Percentiles rank a stretch among this genome's conserved stretches.
Evolutionary conservation across 768 basidiomycete species (phyloP).

Genomic region (Auricularia sp.): DNA sequence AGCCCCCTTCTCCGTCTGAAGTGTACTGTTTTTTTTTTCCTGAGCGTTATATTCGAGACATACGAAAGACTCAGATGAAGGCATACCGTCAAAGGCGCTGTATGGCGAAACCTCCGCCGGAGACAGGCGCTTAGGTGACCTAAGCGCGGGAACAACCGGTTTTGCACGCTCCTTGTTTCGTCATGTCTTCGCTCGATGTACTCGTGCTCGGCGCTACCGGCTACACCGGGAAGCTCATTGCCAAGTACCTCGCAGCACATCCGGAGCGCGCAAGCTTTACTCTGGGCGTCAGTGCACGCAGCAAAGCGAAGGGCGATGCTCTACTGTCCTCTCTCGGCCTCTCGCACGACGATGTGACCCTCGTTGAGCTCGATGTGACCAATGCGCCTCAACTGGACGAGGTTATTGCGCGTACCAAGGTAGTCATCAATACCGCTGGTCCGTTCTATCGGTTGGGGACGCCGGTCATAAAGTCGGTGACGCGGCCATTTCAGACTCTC

Average conservation of each 20-base stretch:
- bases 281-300: slow-evolving; percentile 64
- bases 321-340: slow-evolving; percentile 40
- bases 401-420: slow-evolving; percentile 45
- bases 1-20: too few relatives aligned
- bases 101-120: too few relatives aligned
- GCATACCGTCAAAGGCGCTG: too few relatives aligned
- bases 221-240: slow-evolving; percentile 62
- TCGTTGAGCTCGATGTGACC: slow-evolving; percentile 45
- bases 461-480: slow-evolving; percentile 53
- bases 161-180: not conserved
- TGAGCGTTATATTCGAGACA: too few relatives aligned
- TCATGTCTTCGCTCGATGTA: slow-evolving; percentile 30
- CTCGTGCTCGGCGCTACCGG: slow-evolving; percentile 69
- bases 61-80: too few relatives aligned
- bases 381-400: slow-evolving; percentile 41
- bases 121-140: too few relatives aligned
- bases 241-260: slow-evolving; percentile 56
- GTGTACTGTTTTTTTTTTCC: too few relatives aligned
- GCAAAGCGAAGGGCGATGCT: slow-evolving; percentile 45
- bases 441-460: slow-evolving; percentile 66
- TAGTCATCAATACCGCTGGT: slow-evolving; percentile 73
- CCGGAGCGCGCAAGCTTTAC: slow-evolving; percentile 48
- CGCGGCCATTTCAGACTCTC: not conserved
- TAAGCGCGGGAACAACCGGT: too few relatives aligned
- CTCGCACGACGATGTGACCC: slow-evolving; percentile 28